Evolutionary conservation across 768 basidiomycete genomes (phyloP), one percentile per base, ranked within the genome.

Genomic region (Pseudohyphozyma bogoriensis): DNA sequence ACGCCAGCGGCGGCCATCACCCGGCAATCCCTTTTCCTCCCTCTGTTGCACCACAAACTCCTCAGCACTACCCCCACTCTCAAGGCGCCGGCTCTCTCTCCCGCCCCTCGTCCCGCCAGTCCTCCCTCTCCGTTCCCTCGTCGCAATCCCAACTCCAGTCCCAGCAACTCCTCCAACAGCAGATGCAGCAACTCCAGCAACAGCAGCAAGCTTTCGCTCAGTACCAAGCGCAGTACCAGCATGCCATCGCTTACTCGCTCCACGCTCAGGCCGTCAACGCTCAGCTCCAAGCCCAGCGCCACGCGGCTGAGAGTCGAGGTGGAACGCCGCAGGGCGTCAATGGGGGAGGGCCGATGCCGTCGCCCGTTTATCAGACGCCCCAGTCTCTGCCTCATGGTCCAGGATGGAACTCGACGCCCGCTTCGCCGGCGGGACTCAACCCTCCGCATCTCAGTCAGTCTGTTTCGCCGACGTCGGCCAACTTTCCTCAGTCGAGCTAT

Each of bases 161-260:
- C 2, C 45, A 29, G 44, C 46, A 36, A 10, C 55, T 37, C 4
- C 55, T 37, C 1, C 56, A 49, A 15, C 57, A 65, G 7, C 55
- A 52, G 29, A 55, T 56, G 9, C 64, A 60, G 44, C 62, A 63
- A 50, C 49, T 29, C 29, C 32, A n/a, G 44, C 58, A 59, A 12
- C 51, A 56, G 28, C 58, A 57, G 0, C 55, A 59, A 28, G 64
- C 60, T 18, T 46, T 53, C 16, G 63, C 57, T 10, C 60, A 65
- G 32, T 56, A 56, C n/a, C 64, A 65, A 33, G 59, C 59, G 6
- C 59, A 61, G 53, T 65, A 65, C 32, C 63, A 65, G 36, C 63
- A 65, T 12, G 57, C 58, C 31, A n/a, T 60, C 32, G 53, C 57
- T 16, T 18, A 61, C 3, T 60, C 62, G 44, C 50, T 58, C 5